phyloP scores from a whole-genome alignment of 345 rosid species.

The Ailanthus altissimus region DNA sequence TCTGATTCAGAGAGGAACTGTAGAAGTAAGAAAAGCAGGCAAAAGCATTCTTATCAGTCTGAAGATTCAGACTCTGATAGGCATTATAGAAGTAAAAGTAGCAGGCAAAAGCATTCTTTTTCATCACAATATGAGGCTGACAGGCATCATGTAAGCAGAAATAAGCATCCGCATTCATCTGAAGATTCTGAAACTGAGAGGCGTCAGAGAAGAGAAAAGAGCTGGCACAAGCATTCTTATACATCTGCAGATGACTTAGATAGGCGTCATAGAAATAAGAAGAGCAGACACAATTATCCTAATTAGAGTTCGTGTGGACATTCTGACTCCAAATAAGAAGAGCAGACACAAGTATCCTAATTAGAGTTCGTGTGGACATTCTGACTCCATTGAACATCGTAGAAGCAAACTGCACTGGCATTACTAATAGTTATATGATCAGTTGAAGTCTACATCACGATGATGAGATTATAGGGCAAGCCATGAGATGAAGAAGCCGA shows the following conservation, averaged over 20 bases:
- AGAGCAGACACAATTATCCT: conserved; percentile 21
- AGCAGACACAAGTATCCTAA: no score
- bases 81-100: conserved; percentile 21
- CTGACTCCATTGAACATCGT: conserved; percentile 10
- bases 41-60: conserved; percentile 33
- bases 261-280: conserved; percentile 20
- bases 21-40: conserved; percentile 24
- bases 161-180: conserved; percentile 21
- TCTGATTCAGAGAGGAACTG: conserved; percentile 19
- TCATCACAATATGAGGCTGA: conserved; percentile 23
- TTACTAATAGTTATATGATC: neutral
- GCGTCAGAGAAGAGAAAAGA: conserved; percentile 22
- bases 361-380: conserved; percentile 25
- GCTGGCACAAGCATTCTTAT: conserved; percentile 21
- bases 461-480: neutral
- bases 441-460: neutral
- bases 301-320: conserved; percentile 17
- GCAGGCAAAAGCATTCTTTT: conserved; percentile 20
- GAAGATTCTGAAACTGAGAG: conserved; percentile 26
- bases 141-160: conserved; percentile 20
- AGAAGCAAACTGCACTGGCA: conserved; percentile 21
- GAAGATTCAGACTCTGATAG: conserved; percentile 25
- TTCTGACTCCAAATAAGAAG: conserved; percentile 13
- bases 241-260: conserved; percentile 23
- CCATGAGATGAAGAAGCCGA: neutral